These are phyloP conservation scores for Boletus rubropictus DNA, from an alignment of 768 basidiomycete species.

Conservation along the genomic window DNA sequence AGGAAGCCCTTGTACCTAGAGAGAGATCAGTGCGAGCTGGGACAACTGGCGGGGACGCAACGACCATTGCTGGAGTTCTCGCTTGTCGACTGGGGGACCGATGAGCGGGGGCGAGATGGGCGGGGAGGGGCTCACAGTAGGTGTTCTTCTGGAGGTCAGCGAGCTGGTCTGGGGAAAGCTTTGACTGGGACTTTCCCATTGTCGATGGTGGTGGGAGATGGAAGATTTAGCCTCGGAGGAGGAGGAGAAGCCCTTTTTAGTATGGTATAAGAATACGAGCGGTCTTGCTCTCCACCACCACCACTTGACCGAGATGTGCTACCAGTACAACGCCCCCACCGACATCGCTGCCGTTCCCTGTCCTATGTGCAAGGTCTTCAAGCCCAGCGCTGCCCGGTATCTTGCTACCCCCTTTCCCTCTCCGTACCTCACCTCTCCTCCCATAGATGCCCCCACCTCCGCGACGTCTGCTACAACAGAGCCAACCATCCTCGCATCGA, in stretches of 20 bases:
- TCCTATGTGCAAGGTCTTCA: conserved; percentile 83
- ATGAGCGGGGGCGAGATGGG: conserved; percentile 15
- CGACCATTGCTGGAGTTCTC: conserved; percentile 93
- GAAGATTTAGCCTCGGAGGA: conserved; percentile 2
- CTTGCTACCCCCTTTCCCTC: conserved; percentile 9
- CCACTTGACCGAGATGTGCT: conserved; percentile 53
- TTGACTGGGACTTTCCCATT: conserved; percentile 98
- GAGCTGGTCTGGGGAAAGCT: conserved; percentile 90
- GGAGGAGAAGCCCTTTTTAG: conserved; percentile 26
- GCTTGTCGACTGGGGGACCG: conserved; percentile 76
- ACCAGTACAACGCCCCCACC: conserved; percentile 56
- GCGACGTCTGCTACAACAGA: conserved; percentile 72
- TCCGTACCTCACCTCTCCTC: conserved; percentile 18
- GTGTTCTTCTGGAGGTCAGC: conserved; percentile 96
- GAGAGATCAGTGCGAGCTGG: conserved; percentile 8
- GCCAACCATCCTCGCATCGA: conserved; percentile 69
- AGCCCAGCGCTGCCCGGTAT: conserved; percentile 53
- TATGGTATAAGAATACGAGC: conserved; percentile 28
- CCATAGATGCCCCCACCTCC: conserved; percentile 68
- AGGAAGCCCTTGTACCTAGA: conserved; percentile 97
- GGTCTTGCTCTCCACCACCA: conserved; percentile 17
- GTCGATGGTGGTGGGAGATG: conserved; percentile 26
- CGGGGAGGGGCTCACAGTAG: conserved; percentile 61
- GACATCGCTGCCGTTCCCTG: conserved; percentile 65
- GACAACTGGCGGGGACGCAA: conserved; percentile 6